Conservation (phyloP, 2,329 filamentous ascomycete species). For the Purpureocillium lavendulum region DNA sequence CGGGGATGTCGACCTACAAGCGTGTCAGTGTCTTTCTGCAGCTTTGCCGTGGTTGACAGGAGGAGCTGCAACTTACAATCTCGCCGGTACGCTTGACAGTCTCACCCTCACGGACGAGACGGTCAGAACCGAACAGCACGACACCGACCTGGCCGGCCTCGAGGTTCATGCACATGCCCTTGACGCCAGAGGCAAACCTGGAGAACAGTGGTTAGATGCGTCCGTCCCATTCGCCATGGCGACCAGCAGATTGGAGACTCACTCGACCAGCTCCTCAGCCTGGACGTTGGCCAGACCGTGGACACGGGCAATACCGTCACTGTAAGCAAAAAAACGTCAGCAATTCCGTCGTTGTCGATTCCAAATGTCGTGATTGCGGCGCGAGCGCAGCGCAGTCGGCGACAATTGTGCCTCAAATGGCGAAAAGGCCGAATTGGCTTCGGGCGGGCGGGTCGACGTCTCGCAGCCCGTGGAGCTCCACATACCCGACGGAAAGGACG, state of each 20-base stretch:
- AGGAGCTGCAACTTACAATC: conserved; percentile 63
- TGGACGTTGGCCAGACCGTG: conserved; percentile 99
- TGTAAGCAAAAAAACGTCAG: conserved; percentile 34
- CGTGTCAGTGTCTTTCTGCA: conserved; percentile 13
- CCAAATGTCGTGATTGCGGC: background rate
- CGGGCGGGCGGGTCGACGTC: conserved; percentile 1
- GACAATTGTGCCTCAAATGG: background rate
- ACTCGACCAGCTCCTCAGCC: conserved; percentile 99
- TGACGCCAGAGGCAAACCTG: conserved; percentile 98
- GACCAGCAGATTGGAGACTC: conserved; percentile 35
- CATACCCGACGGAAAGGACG: conserved; percentile 98
- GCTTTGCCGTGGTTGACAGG: background rate
- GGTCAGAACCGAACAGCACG: conserved; percentile 99
- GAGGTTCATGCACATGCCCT: conserved; percentile 99
- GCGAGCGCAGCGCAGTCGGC: background rate
- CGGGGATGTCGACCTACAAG: conserved; percentile 86
- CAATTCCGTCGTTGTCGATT: background rate
- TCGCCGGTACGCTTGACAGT: conserved; percentile 98
- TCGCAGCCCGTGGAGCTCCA: conserved; percentile 22
- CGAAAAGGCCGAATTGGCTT: background rate
- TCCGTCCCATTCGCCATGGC: conserved; percentile 3
- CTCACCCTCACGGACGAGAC: conserved; percentile 99
- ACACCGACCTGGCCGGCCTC: conserved; percentile 99
- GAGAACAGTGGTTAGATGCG: conserved; percentile 10
- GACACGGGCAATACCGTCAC: conserved; percentile 99